Percentiles rank a stretch among this genome's conserved stretches.
These are phyloP conservation scores for Avena insularis DNA, from an alignment of 176 grass and related monocot genomes.

Conservation along the genomic window DNA sequence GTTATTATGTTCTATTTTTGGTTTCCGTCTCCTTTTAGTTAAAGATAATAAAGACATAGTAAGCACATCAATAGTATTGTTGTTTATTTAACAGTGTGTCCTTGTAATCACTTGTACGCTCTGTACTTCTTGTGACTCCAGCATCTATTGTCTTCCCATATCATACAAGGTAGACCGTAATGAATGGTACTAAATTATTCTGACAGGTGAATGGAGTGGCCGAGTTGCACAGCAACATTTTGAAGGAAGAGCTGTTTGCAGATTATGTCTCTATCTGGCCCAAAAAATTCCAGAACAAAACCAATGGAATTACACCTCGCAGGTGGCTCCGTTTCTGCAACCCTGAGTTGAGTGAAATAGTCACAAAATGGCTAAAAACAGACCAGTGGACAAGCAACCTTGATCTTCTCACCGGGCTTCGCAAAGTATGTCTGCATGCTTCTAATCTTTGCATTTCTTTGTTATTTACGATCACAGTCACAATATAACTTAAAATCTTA, in stretches of 20 bases:
- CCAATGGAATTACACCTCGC: slow-evolving; percentile 81
- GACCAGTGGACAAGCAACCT: slow-evolving; percentile 76
- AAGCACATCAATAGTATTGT: neutral
- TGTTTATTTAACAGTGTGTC: slow-evolving; percentile 6
- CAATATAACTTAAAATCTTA: slow-evolving; percentile 32
- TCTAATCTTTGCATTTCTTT: slow-evolving; percentile 35
- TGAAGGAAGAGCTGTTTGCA: slow-evolving; percentile 76
- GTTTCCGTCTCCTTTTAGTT: neutral
- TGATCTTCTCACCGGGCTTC: slow-evolving; percentile 76
- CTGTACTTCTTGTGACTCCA: slow-evolving; percentile 17
- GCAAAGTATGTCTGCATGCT: slow-evolving; percentile 62
- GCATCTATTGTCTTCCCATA: slow-evolving; percentile 37
- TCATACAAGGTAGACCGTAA: slow-evolving; percentile 27
- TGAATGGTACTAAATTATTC: slow-evolving; percentile 46
- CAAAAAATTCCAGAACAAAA: slow-evolving; percentile 83
- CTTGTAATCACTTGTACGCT: neutral
- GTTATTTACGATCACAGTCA: slow-evolving; percentile 26
- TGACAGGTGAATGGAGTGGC: slow-evolving; percentile 87
- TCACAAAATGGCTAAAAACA: slow-evolving; percentile 75
- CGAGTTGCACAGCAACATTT: slow-evolving; percentile 80
- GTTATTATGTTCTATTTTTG: neutral
- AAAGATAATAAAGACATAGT: neutral
- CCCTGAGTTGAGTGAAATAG: slow-evolving; percentile 73
- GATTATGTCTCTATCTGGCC: slow-evolving; percentile 77
- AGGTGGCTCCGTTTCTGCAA: slow-evolving; percentile 81